phyloP scores from a whole-genome alignment of 1,139 yeast species.

The Komagataea norvegica region DNA sequence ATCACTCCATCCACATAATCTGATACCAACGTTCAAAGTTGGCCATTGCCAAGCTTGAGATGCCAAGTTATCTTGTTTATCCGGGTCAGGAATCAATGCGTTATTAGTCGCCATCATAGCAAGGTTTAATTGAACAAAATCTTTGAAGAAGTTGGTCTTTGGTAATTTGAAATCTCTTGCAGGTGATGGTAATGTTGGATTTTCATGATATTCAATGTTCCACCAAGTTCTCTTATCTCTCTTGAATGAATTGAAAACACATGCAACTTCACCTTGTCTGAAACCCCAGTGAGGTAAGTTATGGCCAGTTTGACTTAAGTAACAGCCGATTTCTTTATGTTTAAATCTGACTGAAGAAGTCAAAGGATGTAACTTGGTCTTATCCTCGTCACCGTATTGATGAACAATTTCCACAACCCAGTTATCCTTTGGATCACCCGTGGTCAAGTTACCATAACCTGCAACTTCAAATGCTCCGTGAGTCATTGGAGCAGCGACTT shows the following conservation, averaged over 20 bases:
- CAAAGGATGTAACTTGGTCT: slow-evolving; percentile 70
- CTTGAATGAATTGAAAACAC: slow-evolving; percentile 67
- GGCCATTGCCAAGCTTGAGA: slow-evolving; percentile 99
- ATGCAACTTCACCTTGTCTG: slow-evolving; percentile 94
- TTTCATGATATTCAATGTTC: slow-evolving; percentile 86
- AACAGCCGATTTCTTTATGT: slow-evolving; percentile 68
- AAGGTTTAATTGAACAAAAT: slow-evolving; percentile 85
- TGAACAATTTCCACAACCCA: slow-evolving; percentile 90
- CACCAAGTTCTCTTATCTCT: slow-evolving; percentile 98
- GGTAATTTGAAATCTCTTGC: slow-evolving; percentile 72
- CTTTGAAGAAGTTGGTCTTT: slow-evolving; percentile 76
- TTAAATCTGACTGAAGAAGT: slow-evolving; percentile 80
- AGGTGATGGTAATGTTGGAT: slow-evolving; percentile 69
- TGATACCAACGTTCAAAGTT: slow-evolving; percentile 80
- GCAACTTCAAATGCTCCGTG: slow-evolving; percentile 78
- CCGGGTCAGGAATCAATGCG: slow-evolving; percentile 88
- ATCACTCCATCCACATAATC: slow-evolving; percentile 93
- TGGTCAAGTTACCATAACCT: slow-evolving; percentile 79
- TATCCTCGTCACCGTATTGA: slow-evolving; percentile 68
- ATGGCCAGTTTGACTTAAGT: slow-evolving; percentile 77
- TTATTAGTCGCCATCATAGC: slow-evolving; percentile 99
- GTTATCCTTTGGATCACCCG: slow-evolving; percentile 90
- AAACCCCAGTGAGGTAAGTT: slow-evolving; percentile 96
- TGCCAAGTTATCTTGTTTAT: slow-evolving; percentile 87
- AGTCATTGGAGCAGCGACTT: slow-evolving; percentile 74